These are phyloP conservation scores for Penicillium sp. DNA, from an alignment of 2,329 filamentous ascomycete genomes.

Conservation along the genomic window DNA sequence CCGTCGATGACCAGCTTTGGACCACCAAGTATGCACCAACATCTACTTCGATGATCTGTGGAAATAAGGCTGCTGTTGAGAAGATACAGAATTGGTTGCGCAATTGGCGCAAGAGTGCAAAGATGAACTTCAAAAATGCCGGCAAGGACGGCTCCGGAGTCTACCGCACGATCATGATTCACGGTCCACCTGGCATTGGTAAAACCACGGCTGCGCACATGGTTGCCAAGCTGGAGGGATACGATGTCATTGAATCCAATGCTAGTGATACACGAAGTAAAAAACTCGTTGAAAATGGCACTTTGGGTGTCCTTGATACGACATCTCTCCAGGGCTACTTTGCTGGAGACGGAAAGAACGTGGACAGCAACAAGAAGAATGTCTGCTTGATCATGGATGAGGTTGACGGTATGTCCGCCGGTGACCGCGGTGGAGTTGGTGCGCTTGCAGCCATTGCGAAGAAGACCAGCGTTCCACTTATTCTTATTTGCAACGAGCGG, in stretches of 20 bases:
- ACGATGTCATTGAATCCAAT: constrained; percentile 91
- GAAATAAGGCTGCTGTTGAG: constrained; percentile 88
- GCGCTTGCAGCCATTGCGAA: constrained; percentile 92
- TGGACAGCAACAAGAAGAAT: constrained; percentile 83
- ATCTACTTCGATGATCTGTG: constrained; percentile 82
- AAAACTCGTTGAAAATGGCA: constrained; percentile 83
- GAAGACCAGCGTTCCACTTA: constrained; percentile 91
- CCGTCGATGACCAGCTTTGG: constrained; percentile 70
- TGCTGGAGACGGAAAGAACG: constrained; percentile 74
- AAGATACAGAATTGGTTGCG: constrained; percentile 86
- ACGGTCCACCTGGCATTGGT: constrained; percentile 92
- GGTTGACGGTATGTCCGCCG: constrained; percentile 97
- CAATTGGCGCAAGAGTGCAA: constrained; percentile 76
- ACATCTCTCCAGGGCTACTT: constrained; percentile 92
- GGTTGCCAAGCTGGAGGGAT: constrained; percentile 88
- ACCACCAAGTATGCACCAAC: constrained; percentile 94
- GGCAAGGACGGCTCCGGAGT: constrained; percentile 82
- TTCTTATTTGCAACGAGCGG: constrained; percentile 96
- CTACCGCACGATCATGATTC: constrained; percentile 88
- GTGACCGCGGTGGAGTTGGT: constrained; percentile 92
- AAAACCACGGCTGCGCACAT: constrained; percentile 97
- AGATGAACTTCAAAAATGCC: constrained; percentile 76
- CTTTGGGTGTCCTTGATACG: constrained; percentile 90
- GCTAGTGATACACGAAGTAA: constrained; percentile 96
- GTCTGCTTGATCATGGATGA: constrained; percentile 98